A percentile compares a stretch with the other conserved stretches of the same genome.
Evolutionary conservation across 1,139 yeast genomes (phyloP).

Genomic region (Kazachstania sp.): DNA sequence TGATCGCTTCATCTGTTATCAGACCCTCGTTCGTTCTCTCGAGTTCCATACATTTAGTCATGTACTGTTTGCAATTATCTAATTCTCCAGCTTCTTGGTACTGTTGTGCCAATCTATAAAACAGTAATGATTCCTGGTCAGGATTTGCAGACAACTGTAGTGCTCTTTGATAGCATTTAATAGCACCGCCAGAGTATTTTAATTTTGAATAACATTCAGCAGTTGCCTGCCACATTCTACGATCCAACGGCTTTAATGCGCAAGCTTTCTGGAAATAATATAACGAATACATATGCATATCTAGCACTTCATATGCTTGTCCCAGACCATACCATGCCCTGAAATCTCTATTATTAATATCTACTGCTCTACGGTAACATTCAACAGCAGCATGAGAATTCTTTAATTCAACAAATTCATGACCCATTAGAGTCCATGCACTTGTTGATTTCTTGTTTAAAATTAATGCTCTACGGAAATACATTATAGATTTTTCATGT

Average conservation of each 20-base stretch:
- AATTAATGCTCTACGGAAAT: slow-evolving; percentile 81
- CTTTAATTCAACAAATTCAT: slow-evolving; percentile 91
- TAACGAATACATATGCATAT: slow-evolving; percentile 87
- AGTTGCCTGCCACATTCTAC: slow-evolving; percentile 94
- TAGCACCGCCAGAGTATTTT: slow-evolving; percentile 43
- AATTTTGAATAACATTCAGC: slow-evolving; percentile 85
- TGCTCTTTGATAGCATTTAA: slow-evolving; percentile 44
- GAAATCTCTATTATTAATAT: slow-evolving; percentile 80
- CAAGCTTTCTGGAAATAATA: slow-evolving; percentile 92
- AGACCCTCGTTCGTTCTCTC: slow-evolving; percentile 51
- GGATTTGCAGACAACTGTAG: slow-evolving; percentile 33
- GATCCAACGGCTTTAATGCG: slow-evolving; percentile 77
- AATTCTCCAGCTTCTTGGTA: slow-evolving; percentile 49
- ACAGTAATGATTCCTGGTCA: slow-evolving; percentile 44
- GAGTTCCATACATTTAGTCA: slow-evolving; percentile 58
- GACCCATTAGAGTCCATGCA: slow-evolving; percentile 99
- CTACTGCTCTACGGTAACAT: slow-evolving; percentile 84
- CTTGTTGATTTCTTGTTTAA: slow-evolving; percentile 72
- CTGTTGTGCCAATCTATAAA: slow-evolving; percentile 61
- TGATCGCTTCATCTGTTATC: slow-evolving; percentile 65
- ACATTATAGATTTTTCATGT: slow-evolving; percentile 90
- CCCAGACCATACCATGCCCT: slow-evolving; percentile 99
- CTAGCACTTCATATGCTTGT: slow-evolving; percentile 94
- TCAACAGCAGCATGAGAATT: slow-evolving; percentile 98
- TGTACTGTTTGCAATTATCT: slow-evolving; percentile 51